Conservation (phyloP, 208 protist genomes). For the Crithidia expoeki region DNA sequence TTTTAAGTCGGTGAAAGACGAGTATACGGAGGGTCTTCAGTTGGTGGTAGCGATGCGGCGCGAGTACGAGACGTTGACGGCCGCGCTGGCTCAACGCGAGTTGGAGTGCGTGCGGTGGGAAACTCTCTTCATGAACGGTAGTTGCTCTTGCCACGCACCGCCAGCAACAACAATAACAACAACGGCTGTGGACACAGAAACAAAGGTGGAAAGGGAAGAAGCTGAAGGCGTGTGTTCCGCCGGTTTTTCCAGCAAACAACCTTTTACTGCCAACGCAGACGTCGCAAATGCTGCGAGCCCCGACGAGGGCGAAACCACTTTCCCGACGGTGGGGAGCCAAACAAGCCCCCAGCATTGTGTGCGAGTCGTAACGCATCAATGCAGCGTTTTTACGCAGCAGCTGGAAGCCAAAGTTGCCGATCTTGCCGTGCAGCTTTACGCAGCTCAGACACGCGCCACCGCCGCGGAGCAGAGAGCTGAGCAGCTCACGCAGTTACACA, state of each 20-base stretch:
- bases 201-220: neutral
- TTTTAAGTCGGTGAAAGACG: constrained; percentile 11
- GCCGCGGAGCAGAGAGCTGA: constrained; percentile 13
- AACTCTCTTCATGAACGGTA: constrained; percentile 1
- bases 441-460: constrained; percentile 31
- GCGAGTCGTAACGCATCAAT: neutral
- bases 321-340: too few relatives aligned
- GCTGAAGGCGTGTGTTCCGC: too few relatives aligned
- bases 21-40: constrained; percentile 16
- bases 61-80: constrained; percentile 33
- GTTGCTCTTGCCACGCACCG: neutral
- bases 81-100: constrained; percentile 33
- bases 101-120: constrained; percentile 36
- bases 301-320: too few relatives aligned
- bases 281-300: too few relatives aligned
- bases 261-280: too few relatives aligned
- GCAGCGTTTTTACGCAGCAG: constrained; percentile 10
- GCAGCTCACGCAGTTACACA: neutral
- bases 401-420: constrained; percentile 71
- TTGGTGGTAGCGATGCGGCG: constrained; percentile 12
- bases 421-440: constrained; percentile 53
- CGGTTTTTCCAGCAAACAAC: too few relatives aligned
- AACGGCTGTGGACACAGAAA: neutral
- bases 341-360: too few relatives aligned
- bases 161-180: neutral